Evolutionary conservation across 345 rosid genomes (phyloP).

Genomic region (Geranium rotundifolium): DNA sequence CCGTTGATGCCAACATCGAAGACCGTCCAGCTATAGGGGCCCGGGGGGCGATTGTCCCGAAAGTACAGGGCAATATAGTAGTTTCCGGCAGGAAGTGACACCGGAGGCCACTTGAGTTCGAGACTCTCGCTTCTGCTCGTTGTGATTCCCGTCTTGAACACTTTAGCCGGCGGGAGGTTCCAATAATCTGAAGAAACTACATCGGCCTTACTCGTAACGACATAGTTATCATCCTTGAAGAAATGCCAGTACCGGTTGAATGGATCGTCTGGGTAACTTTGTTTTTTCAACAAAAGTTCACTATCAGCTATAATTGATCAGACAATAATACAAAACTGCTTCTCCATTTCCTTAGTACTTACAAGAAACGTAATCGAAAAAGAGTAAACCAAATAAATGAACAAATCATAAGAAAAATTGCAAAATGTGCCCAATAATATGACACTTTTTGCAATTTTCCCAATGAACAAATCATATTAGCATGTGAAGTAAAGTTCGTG

Average conservation of each 20-base stretch:
- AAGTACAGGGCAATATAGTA: slow-evolving; percentile 75
- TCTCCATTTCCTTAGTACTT: no score
- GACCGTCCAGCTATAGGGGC: slow-evolving; percentile 63
- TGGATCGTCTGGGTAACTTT: slow-evolving; percentile 66
- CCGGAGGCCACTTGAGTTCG: slow-evolving; percentile 46
- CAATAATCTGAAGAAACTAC: slow-evolving; percentile 47
- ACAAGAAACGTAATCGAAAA: no score
- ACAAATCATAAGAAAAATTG: no score
- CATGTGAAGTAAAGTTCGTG: no score
- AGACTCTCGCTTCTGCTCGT: slow-evolving; percentile 45
- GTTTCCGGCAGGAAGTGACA: slow-evolving; percentile 41
- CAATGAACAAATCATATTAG: no score
- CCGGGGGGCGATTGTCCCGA: slow-evolving; percentile 51
- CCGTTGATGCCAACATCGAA: slow-evolving; percentile 65
- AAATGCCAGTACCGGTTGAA: slow-evolving; percentile 70
- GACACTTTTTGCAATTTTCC: no score
- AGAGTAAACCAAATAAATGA: no score
- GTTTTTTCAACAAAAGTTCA: slow-evolving; percentile 11
- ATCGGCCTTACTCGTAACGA: slow-evolving; percentile 24
- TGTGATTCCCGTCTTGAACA: slow-evolving; percentile 44
- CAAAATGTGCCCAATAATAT: no score
- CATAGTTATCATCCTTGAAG: slow-evolving; percentile 34
- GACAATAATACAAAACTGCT: no score
- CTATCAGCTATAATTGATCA: neutral
- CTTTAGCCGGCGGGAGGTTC: slow-evolving; percentile 55